Conservation (phyloP, 257 asterid genomes). For the Mitragyna speciosa region DNA sequence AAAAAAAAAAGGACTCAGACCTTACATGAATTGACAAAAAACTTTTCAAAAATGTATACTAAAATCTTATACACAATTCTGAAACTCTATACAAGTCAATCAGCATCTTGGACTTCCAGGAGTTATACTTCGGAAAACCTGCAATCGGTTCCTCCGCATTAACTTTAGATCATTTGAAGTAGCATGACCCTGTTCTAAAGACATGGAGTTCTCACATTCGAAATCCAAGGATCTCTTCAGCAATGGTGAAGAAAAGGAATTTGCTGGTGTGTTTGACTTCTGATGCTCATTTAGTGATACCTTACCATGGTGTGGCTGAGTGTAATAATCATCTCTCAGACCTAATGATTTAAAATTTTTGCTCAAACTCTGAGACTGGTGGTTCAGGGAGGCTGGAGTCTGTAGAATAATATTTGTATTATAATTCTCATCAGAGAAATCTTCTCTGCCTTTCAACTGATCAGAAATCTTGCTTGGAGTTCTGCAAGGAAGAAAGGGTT, state of each 20-base stretch:
- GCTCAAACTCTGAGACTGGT: slow-evolving; percentile 29
- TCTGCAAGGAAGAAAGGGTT: slow-evolving; percentile 15
- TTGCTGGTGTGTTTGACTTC: slow-evolving; percentile 1
- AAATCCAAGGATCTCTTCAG: slow-evolving; percentile 31
- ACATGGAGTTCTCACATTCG: slow-evolving; percentile 21
- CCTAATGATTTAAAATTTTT: slow-evolving; percentile 31
- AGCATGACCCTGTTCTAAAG: slow-evolving; percentile 15
- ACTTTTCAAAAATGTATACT: not conserved
- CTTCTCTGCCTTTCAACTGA: slow-evolving; percentile 14
- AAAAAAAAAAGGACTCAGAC: not conserved
- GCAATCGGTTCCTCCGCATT: slow-evolving; percentile 45
- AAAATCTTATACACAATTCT: not conserved
- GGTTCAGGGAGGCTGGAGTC: slow-evolving; percentile 28
- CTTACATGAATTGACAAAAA: not conserved
- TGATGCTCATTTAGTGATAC: slow-evolving; percentile 17
- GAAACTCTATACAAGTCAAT: not conserved
- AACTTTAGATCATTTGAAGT: slow-evolving; percentile 17
- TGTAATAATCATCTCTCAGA: slow-evolving; percentile 48
- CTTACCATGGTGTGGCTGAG: slow-evolving; percentile 53
- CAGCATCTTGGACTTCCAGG: slow-evolving; percentile 33
- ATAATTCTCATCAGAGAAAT: slow-evolving; percentile 46
- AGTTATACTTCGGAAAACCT: slow-evolving; percentile 56
- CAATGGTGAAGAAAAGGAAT: slow-evolving; percentile 27
- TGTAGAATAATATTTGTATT: slow-evolving; percentile 41
- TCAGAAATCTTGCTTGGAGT: slow-evolving; percentile 21